Base-by-base conservation (phyloP, 306 rosid genomes). In the Citrullus colocynthis region DNA sequence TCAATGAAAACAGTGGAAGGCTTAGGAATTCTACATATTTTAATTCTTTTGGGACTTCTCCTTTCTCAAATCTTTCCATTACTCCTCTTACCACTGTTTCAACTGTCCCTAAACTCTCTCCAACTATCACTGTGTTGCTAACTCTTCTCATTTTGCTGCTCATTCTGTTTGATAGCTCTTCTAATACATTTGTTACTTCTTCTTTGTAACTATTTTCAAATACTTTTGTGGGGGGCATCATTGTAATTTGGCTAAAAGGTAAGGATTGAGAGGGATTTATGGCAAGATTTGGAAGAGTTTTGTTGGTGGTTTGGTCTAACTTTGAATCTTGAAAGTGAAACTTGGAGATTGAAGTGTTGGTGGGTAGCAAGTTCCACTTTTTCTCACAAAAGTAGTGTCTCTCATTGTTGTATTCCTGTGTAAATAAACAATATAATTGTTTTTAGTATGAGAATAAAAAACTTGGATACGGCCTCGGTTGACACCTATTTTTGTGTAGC, bases 11-110 rank as follows among this genome's bases (percentile, higher is more conserved):
- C 18, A 89, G 86, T 54, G 96, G 98, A 83, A 93, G 84, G 81
- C 85, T 89, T 85, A 93, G 76, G 78, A 93, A 84, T 63, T 89
- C 88, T 32, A 88, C 83, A 70, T 75, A 73, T 79, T 83, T 87
- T 18, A 87, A 74, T 9, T 88, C 91, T 5, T 54, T 79, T 39
- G 87, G 91, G 56, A 82, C 84, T 66, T 88, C 82, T 1, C 97
- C 93, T 74, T 74, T 83, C 80, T 87, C 98, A 79, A 88, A 83
- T 34, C 82, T 87, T 2, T 93, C 93, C 88, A 89, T 88, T 79
- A 89, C 88, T 82, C 91, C 90, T 75, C 80, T 85, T 5, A 85
- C 80, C 36, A 87, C 80, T 21, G 85, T 81, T 69, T 88, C 96
- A 24, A 80, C 83, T 80, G 72, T 84, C 4, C 30, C 69, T 39